phyloP scores from a whole-genome alignment of 2,329 filamentous ascomycete species.

The Fonsecaea multimorphosa region DNA sequence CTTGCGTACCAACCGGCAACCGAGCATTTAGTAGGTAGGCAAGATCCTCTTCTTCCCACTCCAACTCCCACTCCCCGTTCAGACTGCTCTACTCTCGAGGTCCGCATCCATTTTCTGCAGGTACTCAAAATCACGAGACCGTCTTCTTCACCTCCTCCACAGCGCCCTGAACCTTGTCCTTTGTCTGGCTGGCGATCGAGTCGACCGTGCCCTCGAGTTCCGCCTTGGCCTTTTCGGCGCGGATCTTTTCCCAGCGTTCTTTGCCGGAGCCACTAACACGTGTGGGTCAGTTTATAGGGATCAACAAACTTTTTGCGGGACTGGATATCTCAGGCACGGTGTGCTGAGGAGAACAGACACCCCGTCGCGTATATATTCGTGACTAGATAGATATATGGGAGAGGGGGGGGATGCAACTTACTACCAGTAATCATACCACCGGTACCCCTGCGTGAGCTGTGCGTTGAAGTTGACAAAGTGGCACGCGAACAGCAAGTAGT shows the following conservation, averaged over 20 bases:
- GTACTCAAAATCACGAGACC: slow-evolving; percentile 34
- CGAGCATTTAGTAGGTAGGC: too few relatives aligned
- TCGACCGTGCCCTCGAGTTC: slow-evolving; percentile 23
- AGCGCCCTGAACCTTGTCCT: slow-evolving; percentile 31
- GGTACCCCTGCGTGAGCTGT: slow-evolving; percentile 66
- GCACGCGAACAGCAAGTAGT: slow-evolving; percentile 72
- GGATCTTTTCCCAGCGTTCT: slow-evolving; percentile 33
- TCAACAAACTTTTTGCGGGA: neutral
- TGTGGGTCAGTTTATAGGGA: neutral
- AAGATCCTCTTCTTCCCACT: neutral
- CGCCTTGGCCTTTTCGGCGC: slow-evolving; percentile 27
- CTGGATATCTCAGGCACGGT: neutral
- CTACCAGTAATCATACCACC: slow-evolving; percentile 67
- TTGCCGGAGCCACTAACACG: slow-evolving; percentile 26
- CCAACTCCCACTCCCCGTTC: neutral
- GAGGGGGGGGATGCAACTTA: slow-evolving; percentile 36
- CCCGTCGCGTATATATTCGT: too few relatives aligned
- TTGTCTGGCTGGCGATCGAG: slow-evolving; percentile 32
- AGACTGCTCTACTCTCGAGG: neutral
- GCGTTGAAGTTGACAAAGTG: slow-evolving; percentile 69
- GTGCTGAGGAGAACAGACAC: too few relatives aligned
- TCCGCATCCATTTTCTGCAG: too few relatives aligned
- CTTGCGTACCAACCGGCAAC: neutral
- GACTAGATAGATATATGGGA: too few relatives aligned
- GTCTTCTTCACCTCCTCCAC: slow-evolving; percentile 38